These are phyloP conservation scores for Debaryomycetaceae sp. DNA, from an alignment of 1,139 yeast genomes.

Conservation along the genomic window DNA sequence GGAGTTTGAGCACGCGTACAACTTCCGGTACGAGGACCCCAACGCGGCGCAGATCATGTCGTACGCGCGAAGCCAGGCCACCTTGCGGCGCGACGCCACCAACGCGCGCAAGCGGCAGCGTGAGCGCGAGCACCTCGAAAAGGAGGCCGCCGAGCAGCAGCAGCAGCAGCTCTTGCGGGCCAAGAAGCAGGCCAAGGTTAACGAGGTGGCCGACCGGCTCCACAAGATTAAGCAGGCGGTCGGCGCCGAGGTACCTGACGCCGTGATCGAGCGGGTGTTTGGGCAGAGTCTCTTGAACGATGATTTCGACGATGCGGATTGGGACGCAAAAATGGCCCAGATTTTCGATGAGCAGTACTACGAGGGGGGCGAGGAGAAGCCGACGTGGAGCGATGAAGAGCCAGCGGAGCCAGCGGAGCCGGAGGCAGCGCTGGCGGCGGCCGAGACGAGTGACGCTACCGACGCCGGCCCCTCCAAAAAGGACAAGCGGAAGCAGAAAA, in stretches of 20 bases:
- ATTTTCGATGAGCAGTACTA: slow-evolving; percentile 83
- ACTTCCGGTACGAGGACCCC: slow-evolving; percentile 92
- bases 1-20: slow-evolving; percentile 85
- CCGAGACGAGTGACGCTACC: slow-evolving; percentile 13
- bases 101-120: slow-evolving; percentile 79
- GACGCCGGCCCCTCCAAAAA: slow-evolving; percentile 42
- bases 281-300: slow-evolving; percentile 76
- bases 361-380: slow-evolving; percentile 45
- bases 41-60: slow-evolving; percentile 86
- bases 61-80: slow-evolving; percentile 95
- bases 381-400: slow-evolving; percentile 32
- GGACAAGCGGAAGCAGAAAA: slow-evolving; percentile 50
- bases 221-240: slow-evolving; percentile 76
- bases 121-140: slow-evolving; percentile 60
- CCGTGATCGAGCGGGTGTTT: slow-evolving; percentile 57
- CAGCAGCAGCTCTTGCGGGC: slow-evolving; percentile 62
- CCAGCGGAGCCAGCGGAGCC: slow-evolving; percentile 20
- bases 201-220: slow-evolving; percentile 73
- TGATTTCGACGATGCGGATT: slow-evolving; percentile 85
- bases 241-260: slow-evolving; percentile 70
- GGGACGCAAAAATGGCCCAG: slow-evolving; percentile 86
- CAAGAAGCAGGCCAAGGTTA: slow-evolving; percentile 71
- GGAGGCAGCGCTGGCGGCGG: slow-evolving; percentile 40
- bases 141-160: slow-evolving; percentile 47
- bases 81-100: slow-evolving; percentile 76